Evolutionary conservation across 208 protist genomes (phyloP).

Genomic region (Trypanosoma rangeli): DNA sequence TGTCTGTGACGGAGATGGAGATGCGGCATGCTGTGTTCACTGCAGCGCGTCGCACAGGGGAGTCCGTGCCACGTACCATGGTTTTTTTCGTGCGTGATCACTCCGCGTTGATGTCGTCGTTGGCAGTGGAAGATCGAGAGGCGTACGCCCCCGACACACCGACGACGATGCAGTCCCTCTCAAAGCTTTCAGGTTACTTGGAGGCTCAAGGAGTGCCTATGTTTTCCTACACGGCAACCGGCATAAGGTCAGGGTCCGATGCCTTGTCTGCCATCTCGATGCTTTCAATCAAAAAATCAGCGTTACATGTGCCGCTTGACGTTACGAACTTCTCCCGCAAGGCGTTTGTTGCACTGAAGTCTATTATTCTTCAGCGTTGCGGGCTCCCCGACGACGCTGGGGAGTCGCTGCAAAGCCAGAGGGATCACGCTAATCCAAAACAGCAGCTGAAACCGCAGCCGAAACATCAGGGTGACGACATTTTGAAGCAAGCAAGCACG

Average conservation of each 20-base stretch:
- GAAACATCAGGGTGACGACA: not conserved
- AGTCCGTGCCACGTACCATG: slow-evolving; percentile 18
- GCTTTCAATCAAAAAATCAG: not conserved
- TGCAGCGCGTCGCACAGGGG: slow-evolving; percentile 35
- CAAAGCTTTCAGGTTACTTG: slow-evolving; percentile 41
- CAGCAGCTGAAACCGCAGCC: not conserved
- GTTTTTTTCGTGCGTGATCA: slow-evolving; percentile 84
- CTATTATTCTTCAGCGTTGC: slow-evolving; percentile 45
- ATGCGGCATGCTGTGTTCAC: slow-evolving; percentile 89
- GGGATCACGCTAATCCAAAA: not conserved
- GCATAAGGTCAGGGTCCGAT: slow-evolving; percentile 12
- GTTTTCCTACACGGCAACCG: slow-evolving; percentile 56
- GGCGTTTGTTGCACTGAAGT: slow-evolving; percentile 50
- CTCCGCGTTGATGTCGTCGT: slow-evolving; percentile 36
- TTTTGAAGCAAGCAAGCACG: not conserved
- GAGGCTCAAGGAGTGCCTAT: slow-evolving; percentile 29
- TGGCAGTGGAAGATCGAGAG: slow-evolving; percentile 31
- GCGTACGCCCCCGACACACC: slow-evolving; percentile 68
- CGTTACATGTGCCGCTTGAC: slow-evolving; percentile 53
- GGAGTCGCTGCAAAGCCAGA: not conserved
- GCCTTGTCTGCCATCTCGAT: slow-evolving; percentile 1
- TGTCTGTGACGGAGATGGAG: slow-evolving; percentile 96
- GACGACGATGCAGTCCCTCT: slow-evolving; percentile 35
- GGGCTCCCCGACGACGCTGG: slow-evolving; percentile 6
- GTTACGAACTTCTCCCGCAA: slow-evolving; percentile 73